Conservation (phyloP, 1,284 basidiomycete genomes). For the Pseudozyma hubeiensis region DNA sequence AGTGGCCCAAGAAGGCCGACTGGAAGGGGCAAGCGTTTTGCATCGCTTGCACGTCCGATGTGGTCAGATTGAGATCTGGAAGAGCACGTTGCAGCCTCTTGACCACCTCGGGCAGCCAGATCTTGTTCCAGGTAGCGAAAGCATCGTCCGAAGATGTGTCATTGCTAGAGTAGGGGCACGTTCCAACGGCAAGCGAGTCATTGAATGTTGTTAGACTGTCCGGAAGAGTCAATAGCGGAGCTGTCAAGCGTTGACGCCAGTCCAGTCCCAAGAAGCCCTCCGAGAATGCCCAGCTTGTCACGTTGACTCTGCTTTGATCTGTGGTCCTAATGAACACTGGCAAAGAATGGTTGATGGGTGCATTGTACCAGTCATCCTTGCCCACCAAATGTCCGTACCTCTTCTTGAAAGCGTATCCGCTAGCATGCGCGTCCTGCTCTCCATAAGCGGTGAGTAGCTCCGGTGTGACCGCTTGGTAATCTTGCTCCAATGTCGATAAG, state of each 20-base stretch:
- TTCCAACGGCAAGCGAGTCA: conserved; percentile 16
- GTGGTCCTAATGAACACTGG: conserved; percentile 26
- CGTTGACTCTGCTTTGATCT: conserved; percentile 24
- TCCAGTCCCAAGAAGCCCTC: conserved; percentile 16
- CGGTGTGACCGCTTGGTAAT: conserved; percentile 16
- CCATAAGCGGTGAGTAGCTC: conserved; percentile 29
- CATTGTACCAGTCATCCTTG: conserved; percentile 21
- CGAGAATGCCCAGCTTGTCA: conserved; percentile 22
- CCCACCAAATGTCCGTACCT: conserved; percentile 19
- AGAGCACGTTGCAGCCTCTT: conserved; percentile 18
- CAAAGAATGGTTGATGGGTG: conserved; percentile 15
- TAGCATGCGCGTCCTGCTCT: conserved; percentile 15
- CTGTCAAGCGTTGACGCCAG: conserved; percentile 20
- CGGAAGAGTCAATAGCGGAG: conserved; percentile 18
- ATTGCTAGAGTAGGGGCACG: conserved; percentile 19
- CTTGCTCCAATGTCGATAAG: conserved; percentile 10
- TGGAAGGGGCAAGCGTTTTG: conserved; percentile 31
- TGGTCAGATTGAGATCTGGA: conserved; percentile 22
- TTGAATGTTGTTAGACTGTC: conserved; percentile 21
- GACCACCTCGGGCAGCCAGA: conserved; percentile 19
- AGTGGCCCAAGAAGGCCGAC: conserved; percentile 19
- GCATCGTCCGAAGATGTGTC: conserved; percentile 24
- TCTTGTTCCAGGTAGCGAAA: conserved; percentile 22
- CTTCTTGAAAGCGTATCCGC: conserved; percentile 21
- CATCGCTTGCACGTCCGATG: conserved; percentile 23